A percentile compares a stretch with the other conserved stretches of the same genome.
Evolutionary conservation across 139 green algal genomes (phyloP).

Genomic region (Yamagishiella unicocca): DNA sequence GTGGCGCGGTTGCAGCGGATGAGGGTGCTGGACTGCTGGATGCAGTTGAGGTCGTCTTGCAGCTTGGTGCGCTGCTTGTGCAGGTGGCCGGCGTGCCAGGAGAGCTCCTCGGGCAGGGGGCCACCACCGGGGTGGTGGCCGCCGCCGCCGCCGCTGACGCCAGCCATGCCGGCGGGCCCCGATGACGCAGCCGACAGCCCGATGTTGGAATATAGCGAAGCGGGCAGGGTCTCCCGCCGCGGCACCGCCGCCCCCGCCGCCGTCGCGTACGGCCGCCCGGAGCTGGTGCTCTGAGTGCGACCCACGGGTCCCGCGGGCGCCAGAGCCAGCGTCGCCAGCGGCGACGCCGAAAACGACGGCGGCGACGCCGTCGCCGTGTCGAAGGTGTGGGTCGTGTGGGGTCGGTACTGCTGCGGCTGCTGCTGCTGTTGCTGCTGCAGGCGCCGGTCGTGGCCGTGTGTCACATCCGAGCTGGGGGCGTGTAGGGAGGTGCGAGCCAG

Average conservation of each 20-base stretch:
- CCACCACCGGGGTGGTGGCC: no score
- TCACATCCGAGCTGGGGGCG: no score
- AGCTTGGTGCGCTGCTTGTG: slow-evolving; percentile 41
- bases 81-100: slow-evolving; percentile 34
- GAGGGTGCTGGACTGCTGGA: slow-evolving; percentile 4
- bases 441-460: neutral
- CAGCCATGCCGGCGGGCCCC: neutral
- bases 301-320: neutral
- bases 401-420: neutral
- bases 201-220: neutral
- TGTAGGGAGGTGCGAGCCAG: neutral
- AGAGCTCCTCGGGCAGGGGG: slow-evolving; percentile 18
- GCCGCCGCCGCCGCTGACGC: neutral
- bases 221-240: slow-evolving; percentile 3
- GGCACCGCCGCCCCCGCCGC: neutral
- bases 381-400: neutral
- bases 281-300: neutral
- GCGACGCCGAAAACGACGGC: neutral
- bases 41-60: slow-evolving; percentile 30
- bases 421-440: neutral
- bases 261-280: neutral
- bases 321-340: neutral
- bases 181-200: neutral
- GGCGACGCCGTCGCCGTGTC: neutral
- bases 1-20: slow-evolving; percentile 39